A percentile compares a stretch with the other conserved stretches of the same genome.
Conservation (phyloP, 2,329 filamentous ascomycete species). For the Calonectria fujianensis region DNA sequence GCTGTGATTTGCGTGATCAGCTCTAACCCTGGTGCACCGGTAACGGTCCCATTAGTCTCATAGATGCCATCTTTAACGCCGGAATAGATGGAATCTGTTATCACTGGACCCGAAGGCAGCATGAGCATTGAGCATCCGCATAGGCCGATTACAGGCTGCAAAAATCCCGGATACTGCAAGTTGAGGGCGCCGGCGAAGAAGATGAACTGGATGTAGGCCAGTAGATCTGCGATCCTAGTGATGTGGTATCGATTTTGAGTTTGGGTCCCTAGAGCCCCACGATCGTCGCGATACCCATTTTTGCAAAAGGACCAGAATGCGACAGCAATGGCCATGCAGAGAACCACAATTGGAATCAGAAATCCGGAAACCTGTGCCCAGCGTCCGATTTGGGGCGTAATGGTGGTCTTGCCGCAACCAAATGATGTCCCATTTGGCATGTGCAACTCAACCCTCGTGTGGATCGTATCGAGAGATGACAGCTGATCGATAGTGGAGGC, state of each 20-base stretch:
- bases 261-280: not conserved
- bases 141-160: constrained; percentile 81
- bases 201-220: constrained; percentile 85
- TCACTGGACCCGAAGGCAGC: constrained; percentile 65
- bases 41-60: constrained; percentile 78
- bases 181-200: constrained; percentile 82
- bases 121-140: constrained; percentile 81
- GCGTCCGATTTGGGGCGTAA: not conserved
- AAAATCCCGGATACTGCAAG: constrained; percentile 84
- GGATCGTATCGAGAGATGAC: constrained; percentile 8
- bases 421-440: not conserved
- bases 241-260: constrained; percentile 38
- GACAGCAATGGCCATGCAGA: not conserved
- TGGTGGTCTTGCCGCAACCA: not conserved
- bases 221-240: constrained; percentile 68
- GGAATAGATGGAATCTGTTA: constrained; percentile 49
- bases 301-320: constrained; percentile 26
- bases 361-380: not conserved
- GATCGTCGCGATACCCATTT: constrained; percentile 1
- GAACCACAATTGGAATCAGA: not conserved
- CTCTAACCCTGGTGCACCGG: constrained; percentile 73
- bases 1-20: constrained; percentile 81
- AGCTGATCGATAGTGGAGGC: not conserved
- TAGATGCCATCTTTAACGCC: constrained; percentile 75
- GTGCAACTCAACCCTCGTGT: not conserved